Conservation (phyloP, 441 rosid genomes). For the Euphorbia corollata region DNA sequence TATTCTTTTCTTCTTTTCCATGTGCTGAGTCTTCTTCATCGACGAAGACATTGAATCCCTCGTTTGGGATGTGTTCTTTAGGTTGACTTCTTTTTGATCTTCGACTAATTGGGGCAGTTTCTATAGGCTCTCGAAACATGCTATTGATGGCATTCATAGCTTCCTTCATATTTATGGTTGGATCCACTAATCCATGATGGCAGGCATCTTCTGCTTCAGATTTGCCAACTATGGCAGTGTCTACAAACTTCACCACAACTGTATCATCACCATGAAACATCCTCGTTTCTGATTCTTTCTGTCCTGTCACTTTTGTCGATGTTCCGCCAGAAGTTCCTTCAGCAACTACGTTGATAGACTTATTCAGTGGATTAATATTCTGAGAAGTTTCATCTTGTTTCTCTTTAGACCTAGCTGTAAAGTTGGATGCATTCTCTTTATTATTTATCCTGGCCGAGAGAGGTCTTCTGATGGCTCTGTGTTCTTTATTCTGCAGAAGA, state of each 20-base stretch:
- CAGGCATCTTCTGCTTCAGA: conserved; percentile 70
- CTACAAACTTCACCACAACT: conserved; percentile 56
- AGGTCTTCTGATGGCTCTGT: conserved; percentile 34
- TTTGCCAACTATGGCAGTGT: conserved; percentile 63
- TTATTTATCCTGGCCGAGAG: conserved; percentile 24
- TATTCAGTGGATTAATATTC: conserved; percentile 18
- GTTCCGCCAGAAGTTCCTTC: not conserved
- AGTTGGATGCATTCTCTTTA: conserved; percentile 24
- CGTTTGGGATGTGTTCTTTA: conserved; percentile 32
- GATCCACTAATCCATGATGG: conserved; percentile 86
- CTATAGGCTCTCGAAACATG: conserved; percentile 84
- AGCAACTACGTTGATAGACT: conserved; percentile 13
- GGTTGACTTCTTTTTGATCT: conserved; percentile 33
- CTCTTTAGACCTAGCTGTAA: conserved; percentile 13
- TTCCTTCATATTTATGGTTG: conserved; percentile 76
- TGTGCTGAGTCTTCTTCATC: conserved; percentile 50
- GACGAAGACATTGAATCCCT: conserved; percentile 43
- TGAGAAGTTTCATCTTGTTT: conserved; percentile 19
- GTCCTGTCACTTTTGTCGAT: conserved; percentile 21
- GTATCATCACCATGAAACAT: conserved; percentile 37
- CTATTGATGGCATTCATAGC: conserved; percentile 69
- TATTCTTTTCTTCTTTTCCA: conserved; percentile 25
- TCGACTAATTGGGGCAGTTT: conserved; percentile 42
- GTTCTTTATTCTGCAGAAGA: conserved; percentile 37
- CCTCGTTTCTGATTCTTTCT: conserved; percentile 27